A percentile compares a stretch with the other conserved stretches of the same genome.
Conservation (phyloP, 345 rosid species). For the Salix exigua region DNA sequence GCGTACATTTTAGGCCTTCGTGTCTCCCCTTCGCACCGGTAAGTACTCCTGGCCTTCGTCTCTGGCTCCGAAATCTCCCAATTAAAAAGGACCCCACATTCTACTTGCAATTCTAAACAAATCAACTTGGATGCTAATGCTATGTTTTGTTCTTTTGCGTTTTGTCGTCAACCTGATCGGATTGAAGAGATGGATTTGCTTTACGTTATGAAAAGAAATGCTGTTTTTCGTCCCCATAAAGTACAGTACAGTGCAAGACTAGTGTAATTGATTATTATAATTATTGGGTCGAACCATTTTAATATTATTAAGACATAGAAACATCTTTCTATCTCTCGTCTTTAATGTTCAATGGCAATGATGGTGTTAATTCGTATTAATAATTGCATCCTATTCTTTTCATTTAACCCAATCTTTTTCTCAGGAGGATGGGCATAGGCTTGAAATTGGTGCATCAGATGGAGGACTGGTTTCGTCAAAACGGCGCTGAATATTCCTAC, state of each 20-base stretch:
- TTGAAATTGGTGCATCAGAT: conserved; percentile 53
- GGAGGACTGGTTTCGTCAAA: conserved; percentile 78
- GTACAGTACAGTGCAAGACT: neutral
- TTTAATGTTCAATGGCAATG: neutral
- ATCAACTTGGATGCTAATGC: neutral
- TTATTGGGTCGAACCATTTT: conserved; percentile 1
- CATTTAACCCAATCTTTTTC: neutral
- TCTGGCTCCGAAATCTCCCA: neutral
- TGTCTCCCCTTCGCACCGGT: conserved; percentile 87
- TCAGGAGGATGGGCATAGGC: conserved; percentile 93
- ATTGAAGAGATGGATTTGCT: neutral
- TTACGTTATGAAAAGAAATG: neutral
- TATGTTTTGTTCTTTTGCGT: neutral
- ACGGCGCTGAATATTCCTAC: conserved; percentile 84
- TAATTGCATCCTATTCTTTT: neutral
- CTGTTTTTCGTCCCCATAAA: neutral
- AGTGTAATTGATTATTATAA: neutral
- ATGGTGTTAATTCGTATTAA: neutral
- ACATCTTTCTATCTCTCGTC: neutral
- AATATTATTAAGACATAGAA: neutral
- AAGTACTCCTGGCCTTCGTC: neutral
- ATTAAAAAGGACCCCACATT: too few relatives aligned
- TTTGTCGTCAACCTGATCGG: neutral
- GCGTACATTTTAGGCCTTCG: conserved; percentile 92
- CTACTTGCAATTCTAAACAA: too few relatives aligned